Base-by-base conservation (phyloP, 2,329 filamentous ascomycete genomes). In the Colletotrichum sp. region DNA sequence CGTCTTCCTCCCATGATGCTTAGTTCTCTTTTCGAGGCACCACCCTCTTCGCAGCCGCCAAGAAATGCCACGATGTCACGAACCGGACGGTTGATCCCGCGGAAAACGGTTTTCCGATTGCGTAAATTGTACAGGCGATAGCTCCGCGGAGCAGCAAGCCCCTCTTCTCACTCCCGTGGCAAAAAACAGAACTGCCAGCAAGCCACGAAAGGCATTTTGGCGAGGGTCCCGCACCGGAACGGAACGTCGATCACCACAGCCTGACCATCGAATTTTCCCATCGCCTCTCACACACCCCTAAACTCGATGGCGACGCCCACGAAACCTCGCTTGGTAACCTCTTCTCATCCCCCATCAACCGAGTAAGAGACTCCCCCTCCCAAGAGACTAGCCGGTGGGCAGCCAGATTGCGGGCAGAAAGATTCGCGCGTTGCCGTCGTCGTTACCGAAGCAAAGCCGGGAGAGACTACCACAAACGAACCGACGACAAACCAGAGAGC, bases 331-430 rank as follows among this genome's bases (percentile, higher is more conserved):
- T 49, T 49, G n/a, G 44, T n/a, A n/a, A 49, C n/a, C 44, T 49
- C 18, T 49, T 5, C 8, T 12, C n/a, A 21, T 49, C n/a, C 44
- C 39, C 39, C 39, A n/a, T 44, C 39, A 44, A 10, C 39, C 39
- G 39, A 44, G 39, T 10, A n/a, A 44, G 39, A 44, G 39, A 44
- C 8, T 18, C 18, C 39, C 39, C 15, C 24, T 28, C 64, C 49
- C 8, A 30, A 36, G 15, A 8, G 6, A 44, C 24, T 30, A 32
- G 55, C 59, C 68, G 21, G 13, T 18, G 57, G 68, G 57, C 68
- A 71, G 68, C 57, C 68, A 71, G 30, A 64, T 71, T 62, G 68
- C 28, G 57, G 68, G 68, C 57, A 71, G 57, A 71, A 36, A 64
- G 36, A 64, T 28, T 24, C n/a, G 44, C 24, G 32, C 32, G 21